These are phyloP conservation scores for Gossypium rotundifolium DNA, from an alignment of 345 rosid genomes.

Conservation along the genomic window DNA sequence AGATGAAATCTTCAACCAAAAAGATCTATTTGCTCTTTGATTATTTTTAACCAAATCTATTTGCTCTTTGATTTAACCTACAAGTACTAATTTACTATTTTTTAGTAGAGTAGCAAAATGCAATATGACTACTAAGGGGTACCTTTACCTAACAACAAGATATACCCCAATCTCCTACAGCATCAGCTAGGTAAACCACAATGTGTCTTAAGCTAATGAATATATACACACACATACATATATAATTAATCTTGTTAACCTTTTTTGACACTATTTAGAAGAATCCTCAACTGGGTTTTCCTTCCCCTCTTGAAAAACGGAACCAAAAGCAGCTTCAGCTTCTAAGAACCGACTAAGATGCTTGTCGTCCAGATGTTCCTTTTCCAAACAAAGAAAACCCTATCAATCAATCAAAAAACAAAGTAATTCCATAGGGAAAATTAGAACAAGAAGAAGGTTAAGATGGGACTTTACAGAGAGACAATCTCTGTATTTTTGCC, in stretches of 20 bases:
- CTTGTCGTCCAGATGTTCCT: constrained; percentile 79
- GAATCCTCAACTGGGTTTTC: constrained; percentile 30
- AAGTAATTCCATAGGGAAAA: background rate
- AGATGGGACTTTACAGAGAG: constrained; percentile 47
- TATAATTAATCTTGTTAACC: background rate
- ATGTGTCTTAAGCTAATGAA: background rate
- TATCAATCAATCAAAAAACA: background rate
- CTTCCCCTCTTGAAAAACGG: constrained; percentile 15
- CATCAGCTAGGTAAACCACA: background rate
- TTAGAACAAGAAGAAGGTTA: background rate
- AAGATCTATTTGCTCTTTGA: too few species aligned
- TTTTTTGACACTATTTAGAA: background rate
- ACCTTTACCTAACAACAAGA: background rate
- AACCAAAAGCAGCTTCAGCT: constrained; percentile 38
- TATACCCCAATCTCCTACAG: background rate
- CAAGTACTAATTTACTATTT: too few species aligned
- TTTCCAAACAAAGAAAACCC: background rate
- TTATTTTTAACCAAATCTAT: too few species aligned
- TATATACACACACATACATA: background rate
- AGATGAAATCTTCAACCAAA: too few species aligned
- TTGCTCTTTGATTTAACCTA: too few species aligned
- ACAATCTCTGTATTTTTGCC: constrained; percentile 75
- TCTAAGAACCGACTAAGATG: constrained; percentile 66
- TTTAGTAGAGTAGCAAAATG: too few species aligned
- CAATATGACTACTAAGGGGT: too few species aligned